Percentiles rank a stretch among this genome's conserved stretches.
These are phyloP conservation scores for Diaporthe humulicola DNA, from an alignment of 2,329 filamentous ascomycete genomes.

Conservation along the genomic window DNA sequence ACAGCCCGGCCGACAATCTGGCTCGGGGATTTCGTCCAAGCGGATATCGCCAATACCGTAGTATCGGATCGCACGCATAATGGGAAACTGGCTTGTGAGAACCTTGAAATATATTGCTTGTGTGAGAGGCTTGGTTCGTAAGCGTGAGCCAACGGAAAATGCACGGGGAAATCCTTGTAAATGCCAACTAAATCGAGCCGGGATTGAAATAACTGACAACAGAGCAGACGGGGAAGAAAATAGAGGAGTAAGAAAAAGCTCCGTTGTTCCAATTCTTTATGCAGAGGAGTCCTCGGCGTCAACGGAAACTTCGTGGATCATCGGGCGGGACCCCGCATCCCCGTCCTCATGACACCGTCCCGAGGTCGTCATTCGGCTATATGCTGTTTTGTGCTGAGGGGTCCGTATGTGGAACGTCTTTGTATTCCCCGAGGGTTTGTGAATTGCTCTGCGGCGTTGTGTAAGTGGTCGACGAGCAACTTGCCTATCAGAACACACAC, in stretches of 20 bases:
- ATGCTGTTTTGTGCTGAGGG: background rate
- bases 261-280: background rate
- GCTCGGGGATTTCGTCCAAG: constrained; percentile 36
- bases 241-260: background rate
- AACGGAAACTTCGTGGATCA: background rate
- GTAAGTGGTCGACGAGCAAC: background rate
- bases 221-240: background rate
- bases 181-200: background rate
- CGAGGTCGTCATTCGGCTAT: background rate
- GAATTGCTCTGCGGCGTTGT: background rate
- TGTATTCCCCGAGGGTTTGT: background rate
- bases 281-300: background rate
- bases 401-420: background rate
- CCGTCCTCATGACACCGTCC: background rate
- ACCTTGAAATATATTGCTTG: background rate
- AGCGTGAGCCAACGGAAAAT: background rate
- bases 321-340: constrained; percentile 12
- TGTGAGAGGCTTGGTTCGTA: background rate
- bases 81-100: background rate
- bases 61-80: constrained; percentile 35
- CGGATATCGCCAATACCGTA: constrained; percentile 34
- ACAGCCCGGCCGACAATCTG: constrained; percentile 47
- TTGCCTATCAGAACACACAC: background rate
- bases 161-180: background rate
- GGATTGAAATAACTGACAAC: background rate